Evolutionary conservation across 225 moss, liverwort and hornwort species (phyloP), one percentile per base, ranked within the genome.

Genomic region (Polytrichum commune): DNA sequence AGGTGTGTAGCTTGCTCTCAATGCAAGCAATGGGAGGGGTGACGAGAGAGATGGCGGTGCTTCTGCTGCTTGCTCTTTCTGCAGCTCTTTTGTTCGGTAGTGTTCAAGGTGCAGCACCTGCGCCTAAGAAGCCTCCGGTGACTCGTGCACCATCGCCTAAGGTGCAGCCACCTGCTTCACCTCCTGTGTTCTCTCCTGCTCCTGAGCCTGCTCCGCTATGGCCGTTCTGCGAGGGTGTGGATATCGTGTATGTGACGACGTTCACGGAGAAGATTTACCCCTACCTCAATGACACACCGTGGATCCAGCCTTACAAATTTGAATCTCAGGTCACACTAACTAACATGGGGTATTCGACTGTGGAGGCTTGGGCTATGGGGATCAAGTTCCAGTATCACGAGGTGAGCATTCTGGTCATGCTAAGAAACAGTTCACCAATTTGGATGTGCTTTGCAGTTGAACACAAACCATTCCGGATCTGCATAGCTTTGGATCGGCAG

Each of bases 271-370:
- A 74, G 83, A 84, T 84, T 35, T 87, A 74, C 54, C 87, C 87
- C 18, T 81, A 55, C 29, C 67, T 87, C 38, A 87, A 87, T 55
- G 79, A 81, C 29, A 87, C 87, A 32, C 87, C 87, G 19, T 81
- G 78, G 83, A 3, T 87, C 33, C 95, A 95, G 68, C 92, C 95
- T 23, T 95, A 95, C 75, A 82, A 73, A 73, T 95, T 92, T 69
- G 73, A 38, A 0, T 71, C 83, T 2, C 53, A 24, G 1, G 79
- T 77, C 18, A 53, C 78, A 13, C 6, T 95, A 29, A 89, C 87
- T 22, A 95, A 95, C 38, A 92, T 90, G 75, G 95, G 95, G 5
- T 95, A 85, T 67, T 72, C 79, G 53, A 92, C 90, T 28, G 81
- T 95, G 71, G 71, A 78, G 0, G 64, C 19, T 1, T 95, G 92